Evolutionary conservation across 257 asterid species (phyloP), one percentile per base, ranked within the genome.

Genomic region (Solanum medicagineum): DNA sequence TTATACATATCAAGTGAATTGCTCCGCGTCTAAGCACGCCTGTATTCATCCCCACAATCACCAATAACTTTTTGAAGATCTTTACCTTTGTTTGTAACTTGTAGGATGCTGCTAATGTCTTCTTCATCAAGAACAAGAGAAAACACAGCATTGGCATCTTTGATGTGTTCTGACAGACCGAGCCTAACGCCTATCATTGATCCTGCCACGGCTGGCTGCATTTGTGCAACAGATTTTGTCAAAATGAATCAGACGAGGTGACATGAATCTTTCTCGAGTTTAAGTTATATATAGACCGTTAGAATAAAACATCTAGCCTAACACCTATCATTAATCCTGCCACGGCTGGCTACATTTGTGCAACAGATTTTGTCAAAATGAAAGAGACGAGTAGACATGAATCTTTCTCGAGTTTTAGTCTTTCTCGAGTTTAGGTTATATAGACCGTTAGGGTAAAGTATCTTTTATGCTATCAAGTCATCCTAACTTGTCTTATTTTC

Each of bases 311-410:
- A 44, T 98, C 99, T 70, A 96, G 97, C 85, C 98, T 85, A 81
- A 93, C 98, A 26, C 99, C 99, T 81, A 96, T 85, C 99, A 96
- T 96, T 13, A 98, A 95, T 87, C 99, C 99, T 3, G 97, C 99
- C 85, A 96, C 98, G 12, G 91, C 91, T 65, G 92, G 97, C 99
- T 96, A 95, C 93, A 91, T 81, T 60, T 17, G 74, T 42, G 53
- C 87, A 84, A 19, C 77, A 66, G 44, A 15, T 77, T 3, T 7
- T 32, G 47, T 71, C 53, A 57, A 49, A 85, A 74, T 80, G 22
- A 44, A 65, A 87, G 54, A 60, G 29, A 11, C 1, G 10, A 47
- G 15, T 7, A 16, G 7, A n/a, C 42, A 51, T 32, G 44, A 13
- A 40, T 40, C 26, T 9, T 36, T 69, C 17, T 8, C 15, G 16